phyloP scores from a whole-genome alignment of 768 basidiomycete genomes.

The Leucocoprinus leucothites region DNA sequence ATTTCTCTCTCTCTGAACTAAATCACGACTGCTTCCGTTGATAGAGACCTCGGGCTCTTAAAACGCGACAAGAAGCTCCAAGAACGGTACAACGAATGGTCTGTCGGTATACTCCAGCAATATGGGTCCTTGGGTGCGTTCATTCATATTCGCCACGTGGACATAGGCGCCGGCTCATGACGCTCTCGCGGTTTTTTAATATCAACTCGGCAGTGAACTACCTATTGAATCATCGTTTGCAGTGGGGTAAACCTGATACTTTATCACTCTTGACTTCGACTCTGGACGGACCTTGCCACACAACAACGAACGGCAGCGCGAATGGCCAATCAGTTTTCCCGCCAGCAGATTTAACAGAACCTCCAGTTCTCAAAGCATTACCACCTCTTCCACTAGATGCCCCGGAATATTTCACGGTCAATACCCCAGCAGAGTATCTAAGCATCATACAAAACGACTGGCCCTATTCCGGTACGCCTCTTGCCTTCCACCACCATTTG shows the following conservation, averaged over 20 bases:
- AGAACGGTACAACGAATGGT: slow-evolving; percentile 61
- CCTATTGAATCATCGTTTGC: slow-evolving; percentile 63
- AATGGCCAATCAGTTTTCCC: background rate
- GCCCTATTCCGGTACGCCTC: slow-evolving; percentile 73
- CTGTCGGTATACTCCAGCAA: slow-evolving; percentile 45
- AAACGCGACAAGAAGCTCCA: slow-evolving; percentile 74
- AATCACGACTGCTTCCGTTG: background rate
- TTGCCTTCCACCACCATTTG: background rate
- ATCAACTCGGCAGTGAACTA: slow-evolving; percentile 64
- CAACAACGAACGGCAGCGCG: slow-evolving; percentile 4
- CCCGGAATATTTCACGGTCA: slow-evolving; percentile 63
- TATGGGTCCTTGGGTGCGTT: slow-evolving; percentile 66
- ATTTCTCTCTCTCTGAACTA: background rate
- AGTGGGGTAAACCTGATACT: slow-evolving; percentile 72
- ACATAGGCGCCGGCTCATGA: background rate
- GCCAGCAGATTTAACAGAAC: background rate
- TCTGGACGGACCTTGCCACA: slow-evolving; percentile 30
- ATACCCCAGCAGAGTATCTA: slow-evolving; percentile 54
- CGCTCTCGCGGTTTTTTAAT: no score
- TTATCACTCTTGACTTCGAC: slow-evolving; percentile 57
- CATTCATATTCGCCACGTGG: background rate
- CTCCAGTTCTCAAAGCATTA: background rate
- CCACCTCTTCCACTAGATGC: slow-evolving; percentile 29
- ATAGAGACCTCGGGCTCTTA: slow-evolving; percentile 77
- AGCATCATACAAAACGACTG: slow-evolving; percentile 83